phyloP scores from a whole-genome alignment of 2,329 filamentous ascomycete species.

The Lachnellula arida region DNA sequence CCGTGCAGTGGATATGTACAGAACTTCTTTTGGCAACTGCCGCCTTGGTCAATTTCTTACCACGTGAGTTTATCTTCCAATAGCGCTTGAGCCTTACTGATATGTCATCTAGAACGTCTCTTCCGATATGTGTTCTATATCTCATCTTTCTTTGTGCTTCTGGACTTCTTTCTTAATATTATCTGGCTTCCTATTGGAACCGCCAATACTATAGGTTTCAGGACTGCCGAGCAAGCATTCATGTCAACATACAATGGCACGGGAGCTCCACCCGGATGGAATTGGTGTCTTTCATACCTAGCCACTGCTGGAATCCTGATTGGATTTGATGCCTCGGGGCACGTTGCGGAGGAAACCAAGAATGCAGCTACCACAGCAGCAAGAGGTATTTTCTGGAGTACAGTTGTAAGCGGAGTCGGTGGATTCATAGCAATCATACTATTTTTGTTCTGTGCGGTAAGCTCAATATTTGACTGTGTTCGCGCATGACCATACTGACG shows the following conservation, averaged over 20 bases:
- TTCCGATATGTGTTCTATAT: conserved; percentile 41
- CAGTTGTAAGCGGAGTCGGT: conserved; percentile 50
- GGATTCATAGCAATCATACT: conserved; percentile 52
- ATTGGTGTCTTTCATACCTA: conserved; percentile 58
- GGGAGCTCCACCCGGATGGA: conserved; percentile 52
- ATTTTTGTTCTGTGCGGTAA: conserved; percentile 53
- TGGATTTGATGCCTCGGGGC: conserved; percentile 56
- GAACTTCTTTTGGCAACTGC: conserved; percentile 48
- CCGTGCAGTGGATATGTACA: conserved; percentile 56
- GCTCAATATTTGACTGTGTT: conserved; percentile 16
- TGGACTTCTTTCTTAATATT: conserved; percentile 56
- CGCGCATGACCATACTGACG: too few species aligned
- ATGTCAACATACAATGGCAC: conserved; percentile 56
- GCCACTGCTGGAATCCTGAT: conserved; percentile 57
- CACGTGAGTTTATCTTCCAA: conserved; percentile 35
- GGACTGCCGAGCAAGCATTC: conserved; percentile 54
- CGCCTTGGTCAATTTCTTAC: conserved; percentile 45
- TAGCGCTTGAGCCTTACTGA: background rate
- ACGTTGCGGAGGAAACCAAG: conserved; percentile 58
- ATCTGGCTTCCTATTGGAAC: conserved; percentile 58
- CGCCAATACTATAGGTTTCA: conserved; percentile 51
- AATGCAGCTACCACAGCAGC: conserved; percentile 52
- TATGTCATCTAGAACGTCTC: conserved; percentile 27
- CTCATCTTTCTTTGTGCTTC: conserved; percentile 43
- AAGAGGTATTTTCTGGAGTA: conserved; percentile 56